These are phyloP conservation scores for Solanum dulcamara DNA, from an alignment of 257 asterid species.

Conservation along the genomic window DNA sequence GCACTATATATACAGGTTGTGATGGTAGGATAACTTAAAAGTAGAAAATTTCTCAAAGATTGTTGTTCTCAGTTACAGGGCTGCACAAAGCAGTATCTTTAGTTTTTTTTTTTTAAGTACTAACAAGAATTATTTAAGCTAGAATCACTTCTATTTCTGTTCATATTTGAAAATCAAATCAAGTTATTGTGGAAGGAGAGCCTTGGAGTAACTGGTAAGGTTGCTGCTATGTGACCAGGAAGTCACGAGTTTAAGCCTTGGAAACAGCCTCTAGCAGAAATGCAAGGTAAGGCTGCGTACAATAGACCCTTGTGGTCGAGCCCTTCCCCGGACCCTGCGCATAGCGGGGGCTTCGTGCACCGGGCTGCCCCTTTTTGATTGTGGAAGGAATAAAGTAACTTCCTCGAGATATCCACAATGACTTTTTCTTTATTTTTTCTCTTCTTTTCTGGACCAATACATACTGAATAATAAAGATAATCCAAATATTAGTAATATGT, in stretches of 20 bases:
- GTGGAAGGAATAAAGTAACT: background rate
- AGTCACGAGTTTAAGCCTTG: too few relatives aligned
- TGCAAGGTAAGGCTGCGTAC: too few relatives aligned
- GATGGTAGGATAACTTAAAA: background rate
- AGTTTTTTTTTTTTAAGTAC: background rate
- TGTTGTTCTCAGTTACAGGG: background rate
- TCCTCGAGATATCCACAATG: background rate
- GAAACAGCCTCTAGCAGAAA: too few relatives aligned
- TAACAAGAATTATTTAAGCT: background rate
- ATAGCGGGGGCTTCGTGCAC: too few relatives aligned
- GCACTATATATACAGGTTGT: background rate
- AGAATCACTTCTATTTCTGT: background rate
- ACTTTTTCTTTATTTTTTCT: background rate
- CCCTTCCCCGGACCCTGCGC: too few relatives aligned
- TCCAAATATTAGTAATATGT: background rate
- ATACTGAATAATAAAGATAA: background rate
- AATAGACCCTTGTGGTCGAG: too few relatives aligned
- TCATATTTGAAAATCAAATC: background rate
- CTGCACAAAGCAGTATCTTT: background rate
- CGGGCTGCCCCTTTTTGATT: too few relatives aligned
- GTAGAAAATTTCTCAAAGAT: background rate
- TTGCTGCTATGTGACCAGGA: too few relatives aligned
- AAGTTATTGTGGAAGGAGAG: too few relatives aligned
- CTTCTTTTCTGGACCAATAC: background rate
- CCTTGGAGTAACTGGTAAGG: too few relatives aligned